Evolutionary conservation across 106 monocot species (phyloP), one percentile per base, ranked within the genome.

Genomic region (Amphibolis antarctica): DNA sequence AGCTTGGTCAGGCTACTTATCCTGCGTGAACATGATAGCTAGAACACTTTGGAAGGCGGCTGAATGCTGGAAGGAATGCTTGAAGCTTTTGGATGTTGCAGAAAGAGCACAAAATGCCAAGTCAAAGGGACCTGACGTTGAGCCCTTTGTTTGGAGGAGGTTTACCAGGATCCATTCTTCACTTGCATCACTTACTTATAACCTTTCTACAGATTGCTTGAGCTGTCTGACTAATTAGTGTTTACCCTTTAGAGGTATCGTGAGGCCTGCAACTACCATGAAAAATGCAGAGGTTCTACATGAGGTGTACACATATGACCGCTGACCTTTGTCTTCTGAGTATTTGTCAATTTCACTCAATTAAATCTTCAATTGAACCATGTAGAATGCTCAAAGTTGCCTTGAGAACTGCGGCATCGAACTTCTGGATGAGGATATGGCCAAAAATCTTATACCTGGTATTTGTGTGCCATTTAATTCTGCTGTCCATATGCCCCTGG

Each of bases 101-200:
- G 84, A 98, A 70, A 68, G 71, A 65, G 70, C 59, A 13, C 28
- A 59, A 11, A 20, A 18, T 69, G 53, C 69, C n/a, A 53, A 83
- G 69, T 55, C 47, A 36, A 65, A 56, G 46, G 71, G n/a, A 44
- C 36, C 10, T 54, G 71, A 27, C 42, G 71, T 76, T 58, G 78
- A 66, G 55, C 76, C 60, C 50, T 84, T 98, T 59, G 73, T 98
- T 68, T 87, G 79, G 80, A 90, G 82, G 85, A 98, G 90, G 96
- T 75, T 53, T 53, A 21, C 31, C 42, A 18, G 18, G 19, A 21
- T 21, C 19, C 19, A n/a, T 53, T 21, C 12, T 17, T 53, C 19
- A 53, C 53, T 3, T 9, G 53, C 20, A n/a, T n/a, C n/a, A n/a
- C n/a, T n/a, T 17, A 53, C 9, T 53, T 17, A 9, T 10, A 53